Evolutionary conservation across 768 basidiomycete species (phyloP), one percentile per base, ranked within the genome.

Genomic region (Psilocybe cyanescens): DNA sequence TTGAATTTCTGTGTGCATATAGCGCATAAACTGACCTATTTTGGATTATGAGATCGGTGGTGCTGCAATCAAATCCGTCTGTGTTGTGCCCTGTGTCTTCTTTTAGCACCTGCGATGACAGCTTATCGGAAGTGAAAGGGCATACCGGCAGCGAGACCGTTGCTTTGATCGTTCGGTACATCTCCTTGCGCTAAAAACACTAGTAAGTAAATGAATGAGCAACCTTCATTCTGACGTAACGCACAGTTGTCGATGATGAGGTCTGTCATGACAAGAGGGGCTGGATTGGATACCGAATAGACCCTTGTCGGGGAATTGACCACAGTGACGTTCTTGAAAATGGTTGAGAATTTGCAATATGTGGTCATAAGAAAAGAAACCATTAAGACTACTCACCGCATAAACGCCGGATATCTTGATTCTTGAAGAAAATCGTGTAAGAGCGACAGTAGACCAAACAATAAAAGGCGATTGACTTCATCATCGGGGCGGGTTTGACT

Each of bases 241-340:
- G 63, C 51, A 88, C 87, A 85, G 62, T 89, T 76, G 61, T 89
- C 86, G 58, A 90, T 78, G 16, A 68, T 79, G 28, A 84, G 69
- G 41, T 74, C 70, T 1, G 79, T 77, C 68, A 90, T 82, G 14
- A 71, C 65, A 29, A 81, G 67, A 4, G 77, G 66, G 6, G 68
- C 79, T 8, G 76, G 74, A 62, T 81, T 80, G 33, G 75, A 77
- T 16, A 77, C 74, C 14, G 77, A 78, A 67, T 75, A 79, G 1
- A 70, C 74, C 29, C 76, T 73, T 6, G 70, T 72, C 0, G 79
- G 79, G 5, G 79, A 79, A 63, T 81, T 81, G 45, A 80, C 62
- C 2, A 81, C 78, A 49, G 70, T 74, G 30, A 80, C 72, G 48
- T 78, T 75, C 79, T 73, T 29, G 7, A 17, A 54, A 37, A 44